Evolutionary conservation across 208 protist genomes (phyloP), one percentile per base, ranked within the genome.

Genomic region (Leishmania tropica): DNA sequence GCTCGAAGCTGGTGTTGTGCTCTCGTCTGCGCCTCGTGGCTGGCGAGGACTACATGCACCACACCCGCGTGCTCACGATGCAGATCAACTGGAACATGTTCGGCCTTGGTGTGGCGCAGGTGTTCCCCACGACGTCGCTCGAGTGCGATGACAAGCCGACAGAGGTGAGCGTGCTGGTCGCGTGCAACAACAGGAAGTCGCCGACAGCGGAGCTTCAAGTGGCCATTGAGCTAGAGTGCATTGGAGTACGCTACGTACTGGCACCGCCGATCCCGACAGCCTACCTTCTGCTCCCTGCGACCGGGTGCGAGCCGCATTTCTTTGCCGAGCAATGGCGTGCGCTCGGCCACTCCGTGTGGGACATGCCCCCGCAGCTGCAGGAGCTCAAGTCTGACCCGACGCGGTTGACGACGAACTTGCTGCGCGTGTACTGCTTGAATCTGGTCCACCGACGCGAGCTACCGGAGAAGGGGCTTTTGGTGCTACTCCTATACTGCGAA

Each of bases 51-150:
- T 93, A 87, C 68, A 72, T 90, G 47, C 83, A 70, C 15, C 84
- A 84, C 65, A 80, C 84, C 21, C 80, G 76, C 48, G 73, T 95
- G 21, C 35, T 60, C 10, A 83, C 81, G 31, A 74, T 95, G 75
- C 92, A 95, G 78, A 80, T 95, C 19, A 93, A 94, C 78, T 81
- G 89, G 72, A 95, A 95, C 80, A 87, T 88, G 78, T 91, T 92
- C 75, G 86, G 88, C 60, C 87, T 95, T 73, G 92, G 90, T 19
- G 73, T 95, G 8, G 81, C 86, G 60, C 89, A 95, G 75, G 87
- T 87, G 31, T 91, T 92, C 58, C 86, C 90, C 19, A 58, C 58
- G n/a, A 83, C 81, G 24, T 51, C 51, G 64, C 84, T 95, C 3
- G 85, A 89, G 45, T 35, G 77, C 3, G 89, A 84, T 28, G 81